These are phyloP conservation scores for Alternaria triticimaculans DNA, from an alignment of 2,329 filamentous ascomycete species.

Conservation along the genomic window DNA sequence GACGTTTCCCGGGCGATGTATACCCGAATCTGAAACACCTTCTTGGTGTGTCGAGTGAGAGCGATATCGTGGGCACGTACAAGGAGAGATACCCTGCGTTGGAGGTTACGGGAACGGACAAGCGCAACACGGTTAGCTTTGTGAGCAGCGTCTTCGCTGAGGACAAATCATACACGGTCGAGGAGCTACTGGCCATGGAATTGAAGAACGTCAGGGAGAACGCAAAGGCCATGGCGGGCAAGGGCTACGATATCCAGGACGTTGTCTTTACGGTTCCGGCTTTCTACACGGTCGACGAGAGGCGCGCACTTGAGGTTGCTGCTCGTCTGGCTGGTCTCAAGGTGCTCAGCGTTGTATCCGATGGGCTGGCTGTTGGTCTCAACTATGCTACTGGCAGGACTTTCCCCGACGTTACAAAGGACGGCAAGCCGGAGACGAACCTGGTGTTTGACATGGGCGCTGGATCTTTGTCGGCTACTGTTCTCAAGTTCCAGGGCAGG, in stretches of 20 bases:
- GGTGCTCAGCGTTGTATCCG: constrained; percentile 82
- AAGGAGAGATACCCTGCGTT: constrained; percentile 78
- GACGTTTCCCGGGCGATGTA: constrained; percentile 89
- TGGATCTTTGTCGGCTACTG: constrained; percentile 87
- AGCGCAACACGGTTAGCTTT: constrained; percentile 74
- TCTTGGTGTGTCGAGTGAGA: constrained; percentile 71
- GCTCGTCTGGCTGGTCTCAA: constrained; percentile 88
- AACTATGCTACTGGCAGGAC: constrained; percentile 93
- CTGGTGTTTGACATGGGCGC: constrained; percentile 98
- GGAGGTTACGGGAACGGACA: constrained; percentile 67
- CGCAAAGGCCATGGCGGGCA: constrained; percentile 81
- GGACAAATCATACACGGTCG: constrained; percentile 71
- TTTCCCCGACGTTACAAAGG: constrained; percentile 83
- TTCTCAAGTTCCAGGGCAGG: constrained; percentile 87
- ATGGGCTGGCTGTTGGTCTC: constrained; percentile 88
- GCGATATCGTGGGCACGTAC: constrained; percentile 72
- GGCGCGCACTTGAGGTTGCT: constrained; percentile 81
- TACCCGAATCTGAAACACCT: constrained; percentile 93
- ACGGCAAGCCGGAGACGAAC: constrained; percentile 87
- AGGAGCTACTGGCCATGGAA: constrained; percentile 96
- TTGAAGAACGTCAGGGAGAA: constrained; percentile 90
- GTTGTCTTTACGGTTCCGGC: constrained; percentile 87
- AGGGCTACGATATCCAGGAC: constrained; percentile 75
- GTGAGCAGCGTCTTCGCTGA: constrained; percentile 75
- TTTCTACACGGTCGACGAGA: constrained; percentile 91